A percentile compares a stretch with the other conserved stretches of the same genome.
Evolutionary conservation across 1,139 yeast genomes (phyloP).

Genomic region (Pneumocystis jirovecii): DNA sequence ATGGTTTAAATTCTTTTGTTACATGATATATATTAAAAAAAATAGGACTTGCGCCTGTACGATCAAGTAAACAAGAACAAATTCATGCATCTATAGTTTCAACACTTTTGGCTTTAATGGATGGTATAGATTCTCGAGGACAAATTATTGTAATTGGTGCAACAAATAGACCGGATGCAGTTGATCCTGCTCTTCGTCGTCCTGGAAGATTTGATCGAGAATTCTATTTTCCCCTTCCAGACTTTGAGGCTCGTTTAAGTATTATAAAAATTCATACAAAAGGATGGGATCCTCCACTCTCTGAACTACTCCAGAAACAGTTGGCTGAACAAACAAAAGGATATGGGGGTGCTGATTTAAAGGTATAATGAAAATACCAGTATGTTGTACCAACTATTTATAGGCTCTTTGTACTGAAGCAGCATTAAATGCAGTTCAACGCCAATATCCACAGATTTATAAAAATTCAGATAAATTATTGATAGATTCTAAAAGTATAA

Average conservation of each 20-base stretch:
- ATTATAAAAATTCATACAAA: conserved; percentile 73
- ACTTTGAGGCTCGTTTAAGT: conserved; percentile 57
- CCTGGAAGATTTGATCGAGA: conserved; percentile 98
- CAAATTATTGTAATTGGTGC: conserved; percentile 98
- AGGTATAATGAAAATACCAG: background rate
- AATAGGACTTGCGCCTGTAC: conserved; percentile 64
- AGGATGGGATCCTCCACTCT: conserved; percentile 70
- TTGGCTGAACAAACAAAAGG: conserved; percentile 81
- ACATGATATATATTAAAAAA: background rate
- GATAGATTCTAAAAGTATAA: conserved; percentile 57
- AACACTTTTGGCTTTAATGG: conserved; percentile 87
- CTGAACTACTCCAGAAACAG: conserved; percentile 42
- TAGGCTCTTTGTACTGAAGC: conserved; percentile 93
- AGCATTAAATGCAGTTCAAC: conserved; percentile 78
- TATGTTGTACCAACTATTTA: conserved; percentile 19
- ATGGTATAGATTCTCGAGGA: conserved; percentile 96
- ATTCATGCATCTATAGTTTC: conserved; percentile 96
- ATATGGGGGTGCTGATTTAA: conserved; percentile 86
- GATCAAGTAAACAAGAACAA: conserved; percentile 94
- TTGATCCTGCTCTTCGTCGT: conserved; percentile 91
- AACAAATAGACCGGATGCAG: conserved; percentile 92
- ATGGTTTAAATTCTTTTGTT: conserved; percentile 34
- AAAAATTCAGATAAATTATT: conserved; percentile 55
- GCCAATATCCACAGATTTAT: conserved; percentile 89
- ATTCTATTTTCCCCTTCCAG: conserved; percentile 90